Evolutionary conservation across 148 eudicot genomes (phyloP).

Genomic region (Camellia lanceoleosa): DNA sequence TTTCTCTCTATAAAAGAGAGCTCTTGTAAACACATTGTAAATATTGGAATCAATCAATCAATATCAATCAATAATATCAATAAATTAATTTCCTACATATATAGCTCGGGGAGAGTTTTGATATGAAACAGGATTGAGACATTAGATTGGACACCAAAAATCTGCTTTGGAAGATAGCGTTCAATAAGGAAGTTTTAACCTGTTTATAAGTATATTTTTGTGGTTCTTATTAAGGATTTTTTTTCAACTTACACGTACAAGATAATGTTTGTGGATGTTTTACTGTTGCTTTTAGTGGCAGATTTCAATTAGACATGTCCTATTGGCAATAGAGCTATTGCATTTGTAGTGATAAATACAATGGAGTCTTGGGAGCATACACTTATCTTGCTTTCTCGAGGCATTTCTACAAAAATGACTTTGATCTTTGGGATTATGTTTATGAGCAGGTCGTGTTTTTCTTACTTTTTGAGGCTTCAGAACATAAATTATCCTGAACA

Average conservation of each 20-base stretch:
- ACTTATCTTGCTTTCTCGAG: not conserved
- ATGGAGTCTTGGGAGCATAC: not conserved
- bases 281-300: not conserved
- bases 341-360: not conserved
- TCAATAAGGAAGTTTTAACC: not conserved
- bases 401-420: not conserved
- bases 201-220: not conserved
- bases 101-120: too few relatives aligned
- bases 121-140: too few relatives aligned
- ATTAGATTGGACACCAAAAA: too few relatives aligned
- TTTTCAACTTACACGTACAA: not conserved
- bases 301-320: not conserved
- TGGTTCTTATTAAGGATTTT: not conserved
- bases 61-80: too few relatives aligned
- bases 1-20: too few relatives aligned
- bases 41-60: too few relatives aligned
- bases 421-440: constrained; percentile 13
- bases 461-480: constrained; percentile 6
- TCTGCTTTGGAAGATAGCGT: too few relatives aligned
- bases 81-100: too few relatives aligned
- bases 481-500: not conserved
- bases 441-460: constrained; percentile 38
- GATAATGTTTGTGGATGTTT: not conserved
- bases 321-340: not conserved
- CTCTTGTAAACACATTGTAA: too few relatives aligned